Evolutionary conservation across 2,329 filamentous ascomycete genomes (phyloP).

Genomic region (Xenoacremonium recifei): DNA sequence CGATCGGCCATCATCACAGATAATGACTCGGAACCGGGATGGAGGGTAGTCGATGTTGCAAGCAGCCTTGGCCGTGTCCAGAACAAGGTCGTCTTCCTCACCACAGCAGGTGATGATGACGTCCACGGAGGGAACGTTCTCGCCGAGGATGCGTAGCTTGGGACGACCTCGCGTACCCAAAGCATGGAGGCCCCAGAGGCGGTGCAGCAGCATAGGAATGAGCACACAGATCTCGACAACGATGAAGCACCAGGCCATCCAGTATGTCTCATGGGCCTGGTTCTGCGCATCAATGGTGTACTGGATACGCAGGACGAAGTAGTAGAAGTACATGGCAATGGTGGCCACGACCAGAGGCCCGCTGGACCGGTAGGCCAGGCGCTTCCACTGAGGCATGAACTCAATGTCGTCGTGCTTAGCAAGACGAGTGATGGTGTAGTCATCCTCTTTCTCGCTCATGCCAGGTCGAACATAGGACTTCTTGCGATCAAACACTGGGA

Average conservation of each 20-base stretch:
- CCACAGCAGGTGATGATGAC: slow-evolving; percentile 58
- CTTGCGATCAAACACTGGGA: too few relatives aligned
- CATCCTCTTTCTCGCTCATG: slow-evolving; percentile 14
- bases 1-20: slow-evolving; percentile 55
- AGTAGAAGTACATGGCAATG: slow-evolving; percentile 42
- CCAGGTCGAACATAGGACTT: slow-evolving; percentile 5
- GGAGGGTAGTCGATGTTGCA: slow-evolving; percentile 54
- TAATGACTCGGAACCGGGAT: slow-evolving; percentile 51
- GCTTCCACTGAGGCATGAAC: too few relatives aligned
- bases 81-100: slow-evolving; percentile 53
- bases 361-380: too few relatives aligned
- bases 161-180: slow-evolving; percentile 53
- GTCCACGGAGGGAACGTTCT: slow-evolving; percentile 53
- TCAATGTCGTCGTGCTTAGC: slow-evolving; percentile 27
- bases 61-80: slow-evolving; percentile 56
- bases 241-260: slow-evolving; percentile 57
- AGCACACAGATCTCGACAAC: slow-evolving; percentile 51
- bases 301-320: slow-evolving; percentile 49
- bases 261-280: slow-evolving; percentile 36
- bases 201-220: slow-evolving; percentile 55
- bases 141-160: slow-evolving; percentile 48
- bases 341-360: slow-evolving; percentile 40
- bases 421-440: slow-evolving; percentile 26
- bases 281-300: slow-evolving; percentile 53
- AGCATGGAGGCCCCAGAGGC: slow-evolving; percentile 56